Percentiles rank a stretch among this genome's conserved stretches.
Conservation (phyloP, 805 yeast genomes). For the Wickerhamiella alocasiicola region DNA sequence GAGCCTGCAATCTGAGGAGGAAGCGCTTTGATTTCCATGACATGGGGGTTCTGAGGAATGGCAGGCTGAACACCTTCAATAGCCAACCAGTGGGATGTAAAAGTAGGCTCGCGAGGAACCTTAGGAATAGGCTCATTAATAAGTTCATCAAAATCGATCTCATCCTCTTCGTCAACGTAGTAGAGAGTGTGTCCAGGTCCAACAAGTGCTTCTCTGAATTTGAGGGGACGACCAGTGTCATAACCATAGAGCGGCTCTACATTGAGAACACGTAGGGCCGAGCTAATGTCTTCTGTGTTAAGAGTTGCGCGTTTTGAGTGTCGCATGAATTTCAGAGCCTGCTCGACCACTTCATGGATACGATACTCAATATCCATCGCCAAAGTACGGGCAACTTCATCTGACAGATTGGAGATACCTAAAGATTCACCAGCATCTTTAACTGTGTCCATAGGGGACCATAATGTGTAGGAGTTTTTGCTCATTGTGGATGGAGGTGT, state of each 20-base stretch:
- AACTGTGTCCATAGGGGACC: constrained; percentile 97
- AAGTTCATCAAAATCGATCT: constrained; percentile 83
- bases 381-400: constrained; percentile 83
- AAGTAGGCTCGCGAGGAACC: constrained; percentile 84
- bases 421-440: constrained; percentile 89
- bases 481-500: no score
- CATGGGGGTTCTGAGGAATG: constrained; percentile 87
- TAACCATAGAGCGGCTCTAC: constrained; percentile 60
- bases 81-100: constrained; percentile 90
- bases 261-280: constrained; percentile 73
- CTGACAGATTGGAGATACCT: constrained; percentile 64
- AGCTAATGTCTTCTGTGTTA: constrained; percentile 67
- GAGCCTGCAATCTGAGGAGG: constrained; percentile 80
- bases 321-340: constrained; percentile 90
- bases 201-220: constrained; percentile 76
- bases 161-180: constrained; percentile 79
- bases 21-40: constrained; percentile 57
- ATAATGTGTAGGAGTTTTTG: constrained; percentile 64
- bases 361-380: constrained; percentile 99
- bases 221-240: constrained; percentile 42
- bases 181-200: constrained; percentile 90
- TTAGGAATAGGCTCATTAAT: constrained; percentile 90
- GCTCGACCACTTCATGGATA: constrained; percentile 87
- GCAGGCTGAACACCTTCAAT: constrained; percentile 98
- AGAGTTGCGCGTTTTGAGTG: constrained; percentile 77